Evolutionary conservation across 2,329 filamentous ascomycete genomes (phyloP).

Genomic region (Botrytis elliptica): DNA sequence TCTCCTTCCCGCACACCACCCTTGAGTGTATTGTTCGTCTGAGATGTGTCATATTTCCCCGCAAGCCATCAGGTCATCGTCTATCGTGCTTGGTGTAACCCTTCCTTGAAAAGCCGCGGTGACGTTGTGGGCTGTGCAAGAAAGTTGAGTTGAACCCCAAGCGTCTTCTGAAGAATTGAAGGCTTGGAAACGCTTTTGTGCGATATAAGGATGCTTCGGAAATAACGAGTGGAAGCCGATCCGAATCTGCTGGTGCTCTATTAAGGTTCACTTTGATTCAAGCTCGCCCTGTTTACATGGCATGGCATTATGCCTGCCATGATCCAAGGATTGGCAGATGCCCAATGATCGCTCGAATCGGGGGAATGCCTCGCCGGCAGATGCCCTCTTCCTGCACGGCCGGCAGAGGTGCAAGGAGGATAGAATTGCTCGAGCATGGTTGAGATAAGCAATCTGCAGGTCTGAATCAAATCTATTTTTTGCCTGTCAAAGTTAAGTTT

Average conservation of each 20-base stretch:
- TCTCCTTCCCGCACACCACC: neutral
- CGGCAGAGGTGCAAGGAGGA: neutral
- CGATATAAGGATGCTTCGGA: conserved; percentile 1
- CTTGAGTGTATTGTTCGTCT: neutral
- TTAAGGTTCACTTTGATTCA: conserved; percentile 1
- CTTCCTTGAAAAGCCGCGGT: neutral
- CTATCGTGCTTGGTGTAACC: neutral
- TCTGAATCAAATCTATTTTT: neutral
- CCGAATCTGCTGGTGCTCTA: neutral
- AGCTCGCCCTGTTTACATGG: neutral
- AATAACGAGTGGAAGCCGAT: neutral
- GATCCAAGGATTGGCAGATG: neutral
- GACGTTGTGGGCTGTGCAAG: neutral
- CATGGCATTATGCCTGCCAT: conserved; percentile 4
- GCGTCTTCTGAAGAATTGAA: neutral
- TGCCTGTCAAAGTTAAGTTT: neutral
- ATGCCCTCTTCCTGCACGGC: neutral
- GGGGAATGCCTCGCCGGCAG: neutral
- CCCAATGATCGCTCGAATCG: neutral
- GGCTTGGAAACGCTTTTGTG: neutral
- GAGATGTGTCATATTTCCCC: neutral
- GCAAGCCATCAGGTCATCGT: neutral
- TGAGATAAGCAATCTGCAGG: neutral
- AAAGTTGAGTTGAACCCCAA: neutral
- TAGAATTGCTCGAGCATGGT: neutral